These are phyloP conservation scores for Malbranchea zuffiana DNA, from an alignment of 2,329 filamentous ascomycete species.

Conservation along the genomic window DNA sequence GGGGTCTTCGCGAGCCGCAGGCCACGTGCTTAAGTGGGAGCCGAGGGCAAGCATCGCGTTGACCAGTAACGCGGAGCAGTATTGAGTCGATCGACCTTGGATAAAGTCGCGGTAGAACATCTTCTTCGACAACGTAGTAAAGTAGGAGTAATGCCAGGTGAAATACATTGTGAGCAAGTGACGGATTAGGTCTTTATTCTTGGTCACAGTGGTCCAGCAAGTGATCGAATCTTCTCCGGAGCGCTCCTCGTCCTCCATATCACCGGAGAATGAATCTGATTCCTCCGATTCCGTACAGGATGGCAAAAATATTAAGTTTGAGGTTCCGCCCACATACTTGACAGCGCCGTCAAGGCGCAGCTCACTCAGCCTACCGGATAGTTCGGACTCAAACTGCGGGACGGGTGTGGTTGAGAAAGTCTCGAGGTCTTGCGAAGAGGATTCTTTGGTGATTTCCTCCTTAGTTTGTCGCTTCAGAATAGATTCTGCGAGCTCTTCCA, in stretches of 20 bases:
- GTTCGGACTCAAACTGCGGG: conserved; percentile 57
- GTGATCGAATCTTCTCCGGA: conserved; percentile 54
- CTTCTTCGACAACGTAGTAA: conserved; percentile 76
- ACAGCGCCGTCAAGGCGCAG: conserved; percentile 75
- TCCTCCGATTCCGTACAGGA: conserved; percentile 37
- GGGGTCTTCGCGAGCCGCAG: conserved; percentile 58
- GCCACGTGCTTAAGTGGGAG: conserved; percentile 77
- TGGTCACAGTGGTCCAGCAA: conserved; percentile 80
- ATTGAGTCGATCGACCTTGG: conserved; percentile 56
- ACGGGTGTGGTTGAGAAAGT: conserved; percentile 31
- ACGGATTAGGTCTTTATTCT: conserved; percentile 64
- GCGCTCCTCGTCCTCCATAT: background rate
- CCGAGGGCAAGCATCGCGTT: conserved; percentile 89
- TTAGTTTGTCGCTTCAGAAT: conserved; percentile 46
- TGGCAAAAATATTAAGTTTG: conserved; percentile 75
- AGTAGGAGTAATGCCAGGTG: conserved; percentile 94
- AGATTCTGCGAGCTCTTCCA: conserved; percentile 53
- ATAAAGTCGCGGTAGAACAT: conserved; percentile 81
- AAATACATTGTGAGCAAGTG: conserved; percentile 98
- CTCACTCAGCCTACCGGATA: conserved; percentile 89
- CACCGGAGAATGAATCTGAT: conserved; percentile 18
- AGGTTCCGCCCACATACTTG: conserved; percentile 87
- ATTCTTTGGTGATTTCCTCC: conserved; percentile 29
- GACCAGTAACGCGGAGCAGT: conserved; percentile 82
- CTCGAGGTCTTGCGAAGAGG: conserved; percentile 27